Base-by-base conservation (phyloP, 257 asterid genomes). In the Gentiana macrophylla region DNA sequence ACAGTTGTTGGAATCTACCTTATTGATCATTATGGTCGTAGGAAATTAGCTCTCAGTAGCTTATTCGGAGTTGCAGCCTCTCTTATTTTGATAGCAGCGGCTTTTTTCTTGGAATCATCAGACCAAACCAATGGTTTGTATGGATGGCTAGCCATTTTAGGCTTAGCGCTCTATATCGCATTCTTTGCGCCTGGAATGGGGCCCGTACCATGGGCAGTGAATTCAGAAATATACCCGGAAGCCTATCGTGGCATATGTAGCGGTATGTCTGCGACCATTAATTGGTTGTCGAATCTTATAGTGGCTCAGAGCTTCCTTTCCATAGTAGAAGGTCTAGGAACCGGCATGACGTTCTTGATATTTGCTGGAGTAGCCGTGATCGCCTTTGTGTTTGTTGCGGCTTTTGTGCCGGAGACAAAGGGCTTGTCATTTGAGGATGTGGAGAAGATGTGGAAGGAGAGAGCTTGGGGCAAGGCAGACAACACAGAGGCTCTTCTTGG, bases 231-330 rank as follows among this genome's bases (percentile, higher is more conserved):
- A 62, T 90, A 90, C 58, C 96, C 91, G 0, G 92, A 86, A 75
- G 79, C 84, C 1, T 90, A 86, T 33, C 72, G 96, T 13, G 98
- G 98, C 33, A 57, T 79, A 3, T 90, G 98, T 57, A 94, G 95
- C 8, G 98, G 98, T 38, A 90, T 90, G 96, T 83, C 98, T 0
- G 98, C 98, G 24, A 90, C 96, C 1, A 91, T 90, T 58, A 90
- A 90, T 61, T 90, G 96, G 98, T 65, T 82, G 56, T 86, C 96
- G 1, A 90, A 90, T 69, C 82, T 90, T 32, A 68, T 90, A 8
- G 98, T 90, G 2, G 86, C 96, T 0, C 94, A 86, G 32, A 80
- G 87, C 54, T 90, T 90, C 70, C 80, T 90, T 11, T 82, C 96
- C 7, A 43, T 86, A 24, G 87, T 87, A 0, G 83, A 76, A 37